Evolutionary conservation across 345 rosid species (phyloP).

Genomic region (sweet orange (Citrus sinensis)): DNA sequence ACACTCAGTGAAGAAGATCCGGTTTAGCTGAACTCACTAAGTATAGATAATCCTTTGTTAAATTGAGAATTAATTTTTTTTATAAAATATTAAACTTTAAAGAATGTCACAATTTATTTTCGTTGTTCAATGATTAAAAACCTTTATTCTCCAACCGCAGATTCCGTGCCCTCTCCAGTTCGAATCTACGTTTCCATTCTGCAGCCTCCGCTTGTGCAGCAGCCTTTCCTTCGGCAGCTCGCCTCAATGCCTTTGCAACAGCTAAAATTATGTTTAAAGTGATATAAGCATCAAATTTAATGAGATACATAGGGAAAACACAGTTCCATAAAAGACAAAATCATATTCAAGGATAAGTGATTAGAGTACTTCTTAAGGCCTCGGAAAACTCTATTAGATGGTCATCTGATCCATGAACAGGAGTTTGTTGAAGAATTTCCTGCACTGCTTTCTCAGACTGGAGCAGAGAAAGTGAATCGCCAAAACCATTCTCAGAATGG

Average conservation of each 20-base stretch:
- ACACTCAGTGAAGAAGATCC: background rate
- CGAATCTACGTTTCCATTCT: slow-evolving; percentile 97
- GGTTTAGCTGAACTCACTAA: background rate
- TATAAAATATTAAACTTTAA: background rate
- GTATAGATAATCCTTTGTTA: background rate
- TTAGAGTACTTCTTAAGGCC: slow-evolving; percentile 83
- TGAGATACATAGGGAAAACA: background rate
- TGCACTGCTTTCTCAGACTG: slow-evolving; percentile 89
- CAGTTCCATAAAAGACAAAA: slow-evolving; percentile 11
- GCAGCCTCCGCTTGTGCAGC: slow-evolving; percentile 97
- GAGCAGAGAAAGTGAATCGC: slow-evolving; percentile 41
- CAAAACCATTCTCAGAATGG: slow-evolving; percentile 47
- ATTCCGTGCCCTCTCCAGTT: slow-evolving; percentile 69
- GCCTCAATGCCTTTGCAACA: slow-evolving; percentile 91
- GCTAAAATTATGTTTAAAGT: slow-evolving; percentile 40
- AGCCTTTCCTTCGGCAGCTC: slow-evolving; percentile 97
- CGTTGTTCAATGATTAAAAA: slow-evolving; percentile 24
- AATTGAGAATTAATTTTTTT: background rate
- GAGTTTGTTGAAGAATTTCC: slow-evolving; percentile 81
- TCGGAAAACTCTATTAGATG: slow-evolving; percentile 95
- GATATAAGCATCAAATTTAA: slow-evolving; percentile 12
- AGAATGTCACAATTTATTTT: slow-evolving; percentile 1
- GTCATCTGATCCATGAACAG: slow-evolving; percentile 69
- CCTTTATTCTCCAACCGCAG: slow-evolving; percentile 56
- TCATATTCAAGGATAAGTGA: background rate